Evolutionary conservation across 2,329 filamentous ascomycete genomes (phyloP), one percentile per base, ranked within the genome.

Genomic region (Bipolaris zeicola): DNA sequence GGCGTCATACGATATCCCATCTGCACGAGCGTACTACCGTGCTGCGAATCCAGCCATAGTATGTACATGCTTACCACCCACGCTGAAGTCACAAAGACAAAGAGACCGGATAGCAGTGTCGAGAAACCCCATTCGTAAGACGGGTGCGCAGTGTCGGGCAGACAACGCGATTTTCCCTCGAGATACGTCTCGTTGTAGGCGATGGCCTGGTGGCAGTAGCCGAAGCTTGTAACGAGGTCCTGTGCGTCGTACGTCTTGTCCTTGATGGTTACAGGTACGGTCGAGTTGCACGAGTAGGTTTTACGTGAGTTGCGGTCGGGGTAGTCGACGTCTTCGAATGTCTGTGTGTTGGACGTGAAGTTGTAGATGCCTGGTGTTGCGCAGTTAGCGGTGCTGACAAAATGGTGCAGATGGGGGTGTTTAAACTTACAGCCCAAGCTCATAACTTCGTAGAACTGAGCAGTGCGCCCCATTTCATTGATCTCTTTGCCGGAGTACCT

Each of bases 41-140:
- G 60, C 43, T 71, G 70, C 10, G 75, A 66, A 28, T 78, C 68
- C 22, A 73, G 61, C 72, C 74, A 77, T 8, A 77, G 41, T 3
- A 64, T 53, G 39, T 75, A 77, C 70, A 77, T 75, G 42, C 61
- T 65, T 1, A 70, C 6, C 4, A 57, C 57, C 75, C 74, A 77
- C 8, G 58, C 55, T 2, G 69, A 52, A n/a, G 75, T 68, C 1
- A 70, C 26, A 41, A 77, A 64, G 18, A 75, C 53, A 20, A 75
- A 69, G 3, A 72, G 36, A 3, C 64, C 69, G 2, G 71, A 63
- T 6, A 76, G 60, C 60, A 75, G 66, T 33, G 72, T 72, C 0
- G 70, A 72, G 58, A 77, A 78, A 7, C 76, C 75, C 75, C 74
- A 78, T 53, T 71, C 43, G 39, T 77, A 77, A 0, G 62, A 48